Evolutionary conservation across 805 yeast genomes (phyloP), one percentile per base, ranked within the genome.

Genomic region (Torulaspora maleeae): DNA sequence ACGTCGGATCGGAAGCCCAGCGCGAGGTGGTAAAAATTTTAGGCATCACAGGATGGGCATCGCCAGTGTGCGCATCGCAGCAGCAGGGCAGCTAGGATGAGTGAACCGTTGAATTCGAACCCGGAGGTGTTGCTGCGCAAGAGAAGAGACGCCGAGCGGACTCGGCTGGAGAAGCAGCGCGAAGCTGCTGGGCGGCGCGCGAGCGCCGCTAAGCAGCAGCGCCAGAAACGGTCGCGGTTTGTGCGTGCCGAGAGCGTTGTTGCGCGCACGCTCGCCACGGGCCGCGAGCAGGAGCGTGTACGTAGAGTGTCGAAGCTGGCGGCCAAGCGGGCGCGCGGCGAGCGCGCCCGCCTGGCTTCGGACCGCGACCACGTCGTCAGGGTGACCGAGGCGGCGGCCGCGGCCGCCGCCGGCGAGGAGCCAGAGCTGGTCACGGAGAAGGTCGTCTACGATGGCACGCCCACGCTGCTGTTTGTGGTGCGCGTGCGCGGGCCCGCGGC

Each of bases 121-220:
- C 91, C 93, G 30, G 93, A 86, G 64, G 74, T 86, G 45, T 77
- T 86, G 55, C 74, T 86, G 51, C 79, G 81, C 60, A 86, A 85
- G 71, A 79, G 95, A 69, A 86, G 84, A 71, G 78, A 83, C 60
- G 84, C 83, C 48, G 91, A 85, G 63, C 73, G 83, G 64, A 71
- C 81, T 54, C 76, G 89, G 63, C 56, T 84, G 43, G 86, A 82
- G 63, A 85, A 82, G 60, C 91, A 83, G 64, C 85, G 82, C 52
- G 74, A 74, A 44, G 81, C 82, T 12, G 73, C 73, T 51, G 67
- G 71, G 56, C 78, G 75, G 63, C 70, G 68, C 35, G 73, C 72
- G 44, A 73, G 69, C 39, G 72, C 69, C 51, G 67, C 72, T 49
- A 66, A 66, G 52, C 71, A 70, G 61, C 74, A 72, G 52, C 62